Percentiles rank a stretch among this genome's conserved stretches.
These are phyloP conservation scores for Penicillium macrosclerotiorum DNA, from an alignment of 495 filamentous ascomycete species.

Conservation along the genomic window DNA sequence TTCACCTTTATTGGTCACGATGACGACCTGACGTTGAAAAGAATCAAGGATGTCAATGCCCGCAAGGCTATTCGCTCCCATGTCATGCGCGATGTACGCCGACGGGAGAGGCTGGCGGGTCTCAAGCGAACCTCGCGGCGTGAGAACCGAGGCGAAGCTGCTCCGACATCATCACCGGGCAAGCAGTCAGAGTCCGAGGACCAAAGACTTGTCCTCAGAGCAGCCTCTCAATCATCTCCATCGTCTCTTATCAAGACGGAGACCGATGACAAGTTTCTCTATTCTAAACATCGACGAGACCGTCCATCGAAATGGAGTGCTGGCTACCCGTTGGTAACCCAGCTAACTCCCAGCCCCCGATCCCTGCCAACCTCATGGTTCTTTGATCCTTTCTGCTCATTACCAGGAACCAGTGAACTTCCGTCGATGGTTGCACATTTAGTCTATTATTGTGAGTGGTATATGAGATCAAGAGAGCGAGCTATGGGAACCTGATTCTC, in stretches of 20 bases:
- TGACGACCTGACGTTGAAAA: conserved; percentile 37
- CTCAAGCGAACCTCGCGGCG: conserved; percentile 31
- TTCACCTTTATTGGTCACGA: conserved; percentile 41
- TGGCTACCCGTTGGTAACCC: conserved; percentile 8
- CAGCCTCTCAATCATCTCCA: conserved; percentile 12
- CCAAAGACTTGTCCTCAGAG: conserved; percentile 16
- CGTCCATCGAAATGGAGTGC: conserved; percentile 19
- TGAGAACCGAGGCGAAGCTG: conserved; percentile 16
- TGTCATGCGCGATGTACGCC: conserved; percentile 42
- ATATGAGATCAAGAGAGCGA: too few relatives aligned
- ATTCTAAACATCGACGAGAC: conserved; percentile 9
- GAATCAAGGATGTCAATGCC: conserved; percentile 38
- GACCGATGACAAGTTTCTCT: not conserved
- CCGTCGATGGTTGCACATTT: conserved; percentile 24
- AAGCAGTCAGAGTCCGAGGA: conserved; percentile 6
- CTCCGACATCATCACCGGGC: not conserved
- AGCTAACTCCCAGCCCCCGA: conserved; percentile 16
- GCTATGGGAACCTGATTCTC: too few relatives aligned
- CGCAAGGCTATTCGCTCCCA: conserved; percentile 39
- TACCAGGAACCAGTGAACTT: conserved; percentile 25
- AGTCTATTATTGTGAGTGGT: conserved; percentile 33
- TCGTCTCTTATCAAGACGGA: conserved; percentile 3
- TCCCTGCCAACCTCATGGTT: conserved; percentile 27
- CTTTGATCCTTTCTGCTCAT: conserved; percentile 31
- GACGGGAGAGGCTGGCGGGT: conserved; percentile 35